Conservation (phyloP, 176 grass and related monocot species). For the Oryza officinalis region DNA sequence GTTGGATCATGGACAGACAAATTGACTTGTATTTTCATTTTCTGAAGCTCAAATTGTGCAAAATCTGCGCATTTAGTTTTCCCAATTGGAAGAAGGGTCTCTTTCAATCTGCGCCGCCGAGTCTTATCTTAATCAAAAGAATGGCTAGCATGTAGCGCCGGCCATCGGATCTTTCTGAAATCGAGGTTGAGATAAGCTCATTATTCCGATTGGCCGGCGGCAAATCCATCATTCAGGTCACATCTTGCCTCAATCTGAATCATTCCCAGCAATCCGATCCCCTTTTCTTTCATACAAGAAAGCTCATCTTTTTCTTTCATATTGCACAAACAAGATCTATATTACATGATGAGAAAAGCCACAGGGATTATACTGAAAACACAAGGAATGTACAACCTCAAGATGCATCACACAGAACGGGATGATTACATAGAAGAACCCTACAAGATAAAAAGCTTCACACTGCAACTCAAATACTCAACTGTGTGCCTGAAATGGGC, state of each 20-base stretch:
- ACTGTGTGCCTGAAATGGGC: not conserved
- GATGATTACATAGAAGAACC: conserved; percentile 8
- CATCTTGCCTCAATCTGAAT: conserved; percentile 7
- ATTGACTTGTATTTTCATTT: not conserved
- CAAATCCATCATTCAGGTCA: conserved; percentile 20
- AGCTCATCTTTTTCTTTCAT: not conserved
- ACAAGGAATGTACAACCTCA: not conserved
- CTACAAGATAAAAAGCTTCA: conserved; percentile 17
- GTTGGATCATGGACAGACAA: not conserved
- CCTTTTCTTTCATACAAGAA: not conserved
- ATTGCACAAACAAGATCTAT: not conserved
- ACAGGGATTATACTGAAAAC: conserved; percentile 5
- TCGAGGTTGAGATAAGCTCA: conserved; percentile 23
- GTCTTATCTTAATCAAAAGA: conserved; percentile 38
- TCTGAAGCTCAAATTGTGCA: not conserved
- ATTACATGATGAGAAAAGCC: not conserved
- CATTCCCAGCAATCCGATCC: not conserved
- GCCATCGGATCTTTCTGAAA: conserved; percentile 23
- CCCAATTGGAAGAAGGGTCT: conserved; percentile 15
- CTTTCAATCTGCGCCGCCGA: conserved; percentile 10
- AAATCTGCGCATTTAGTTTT: not conserved
- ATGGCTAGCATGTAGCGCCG: conserved; percentile 17
- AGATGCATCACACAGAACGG: not conserved
- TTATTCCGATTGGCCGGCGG: not conserved
- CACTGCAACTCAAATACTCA: not conserved